A percentile compares a stretch with the other conserved stretches of the same genome.
These are phyloP conservation scores for Sporopachydermia lactativora DNA, from an alignment of 805 yeast species.

Conservation along the genomic window DNA sequence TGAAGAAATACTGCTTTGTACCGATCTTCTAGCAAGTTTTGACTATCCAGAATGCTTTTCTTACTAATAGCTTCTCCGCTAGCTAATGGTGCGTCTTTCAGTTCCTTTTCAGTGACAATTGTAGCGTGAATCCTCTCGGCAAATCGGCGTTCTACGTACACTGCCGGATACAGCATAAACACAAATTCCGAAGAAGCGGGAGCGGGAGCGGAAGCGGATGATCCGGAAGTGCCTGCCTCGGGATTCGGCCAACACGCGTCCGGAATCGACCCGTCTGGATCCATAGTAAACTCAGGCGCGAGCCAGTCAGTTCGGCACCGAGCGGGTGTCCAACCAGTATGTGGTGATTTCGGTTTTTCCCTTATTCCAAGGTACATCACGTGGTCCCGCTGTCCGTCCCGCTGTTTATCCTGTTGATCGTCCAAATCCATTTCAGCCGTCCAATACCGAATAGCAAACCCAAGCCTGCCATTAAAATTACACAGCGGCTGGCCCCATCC, in stretches of 20 bases:
- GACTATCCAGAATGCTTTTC: background rate
- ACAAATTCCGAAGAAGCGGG: too few species aligned
- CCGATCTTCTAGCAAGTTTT: background rate
- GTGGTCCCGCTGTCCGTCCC: background rate
- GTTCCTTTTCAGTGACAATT: background rate
- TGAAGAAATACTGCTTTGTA: background rate
- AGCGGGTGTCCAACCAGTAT: background rate
- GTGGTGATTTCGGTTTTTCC: background rate
- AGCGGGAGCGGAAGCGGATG: background rate
- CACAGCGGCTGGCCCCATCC: background rate
- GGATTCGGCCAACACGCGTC: background rate
- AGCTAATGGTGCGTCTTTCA: too few species aligned
- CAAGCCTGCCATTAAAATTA: background rate
- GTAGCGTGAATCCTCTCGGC: conserved; percentile 1
- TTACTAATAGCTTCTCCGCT: background rate
- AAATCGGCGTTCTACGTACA: background rate
- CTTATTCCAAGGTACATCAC: background rate
- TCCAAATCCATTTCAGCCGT: background rate
- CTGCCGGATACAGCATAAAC: background rate
- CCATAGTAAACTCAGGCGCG: background rate
- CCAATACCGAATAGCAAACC: background rate
- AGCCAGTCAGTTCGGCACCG: background rate
- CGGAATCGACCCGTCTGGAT: background rate
- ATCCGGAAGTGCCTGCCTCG: background rate
- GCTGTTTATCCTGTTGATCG: background rate